Evolutionary conservation across 495 filamentous ascomycete species (phyloP).

Genomic region (Penicillium lagena): DNA sequence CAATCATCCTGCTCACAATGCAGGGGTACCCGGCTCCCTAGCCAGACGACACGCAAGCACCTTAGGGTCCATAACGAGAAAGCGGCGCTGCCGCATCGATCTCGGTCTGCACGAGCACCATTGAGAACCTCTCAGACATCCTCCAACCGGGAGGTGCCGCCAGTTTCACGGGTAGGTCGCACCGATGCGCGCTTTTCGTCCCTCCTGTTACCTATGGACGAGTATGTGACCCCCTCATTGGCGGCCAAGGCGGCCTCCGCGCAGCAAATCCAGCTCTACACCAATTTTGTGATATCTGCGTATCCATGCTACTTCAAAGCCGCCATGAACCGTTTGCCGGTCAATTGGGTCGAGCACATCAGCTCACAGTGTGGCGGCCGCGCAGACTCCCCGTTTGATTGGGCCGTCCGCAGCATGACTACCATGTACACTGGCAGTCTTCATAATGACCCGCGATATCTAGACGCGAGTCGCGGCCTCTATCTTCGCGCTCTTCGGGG

Average conservation of each 20-base stretch:
- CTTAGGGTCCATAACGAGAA: no score
- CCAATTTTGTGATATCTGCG: constrained; percentile 18
- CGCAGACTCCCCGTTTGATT: constrained; percentile 15
- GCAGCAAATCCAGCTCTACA: constrained; percentile 21
- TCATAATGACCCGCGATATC: constrained; percentile 12
- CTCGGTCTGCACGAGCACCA: constrained; percentile 6
- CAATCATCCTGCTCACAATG: constrained; percentile 23
- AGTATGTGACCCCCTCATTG: constrained; percentile 17
- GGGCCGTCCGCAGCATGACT: constrained; percentile 21
- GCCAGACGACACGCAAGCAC: no score
- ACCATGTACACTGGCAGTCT: constrained; percentile 17
- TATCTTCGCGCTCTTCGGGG: constrained; percentile 18
- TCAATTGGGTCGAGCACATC: constrained; percentile 25
- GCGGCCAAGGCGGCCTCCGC: constrained; percentile 13
- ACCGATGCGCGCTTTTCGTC: constrained; percentile 4
- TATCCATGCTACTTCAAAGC: constrained; percentile 24
- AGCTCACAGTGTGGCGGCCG: constrained; percentile 4
- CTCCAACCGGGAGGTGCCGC: not conserved
- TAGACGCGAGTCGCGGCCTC: constrained; percentile 11
- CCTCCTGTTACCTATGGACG: constrained; percentile 11
- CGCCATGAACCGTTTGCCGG: constrained; percentile 16
- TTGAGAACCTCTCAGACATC: not conserved
- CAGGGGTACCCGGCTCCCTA: constrained; percentile 6
- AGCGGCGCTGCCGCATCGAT: constrained; percentile 12
- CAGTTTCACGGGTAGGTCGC: not conserved